Evolutionary conservation across 2,329 filamentous ascomycete species (phyloP).

Genomic region (Remersonia thermophila): DNA sequence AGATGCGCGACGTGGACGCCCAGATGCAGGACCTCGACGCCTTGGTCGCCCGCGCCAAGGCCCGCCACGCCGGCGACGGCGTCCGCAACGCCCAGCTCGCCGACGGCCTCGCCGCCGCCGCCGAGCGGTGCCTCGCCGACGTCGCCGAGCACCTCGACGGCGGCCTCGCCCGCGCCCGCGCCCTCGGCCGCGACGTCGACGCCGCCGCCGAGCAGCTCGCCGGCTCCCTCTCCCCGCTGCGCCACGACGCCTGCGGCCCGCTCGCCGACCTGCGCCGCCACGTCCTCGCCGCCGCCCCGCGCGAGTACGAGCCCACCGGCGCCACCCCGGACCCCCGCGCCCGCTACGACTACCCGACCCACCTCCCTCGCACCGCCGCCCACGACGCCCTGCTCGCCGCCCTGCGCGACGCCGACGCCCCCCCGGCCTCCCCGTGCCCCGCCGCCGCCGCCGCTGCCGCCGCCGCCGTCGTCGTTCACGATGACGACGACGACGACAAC

Average conservation of each 20-base stretch:
- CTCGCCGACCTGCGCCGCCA: constrained; percentile 58
- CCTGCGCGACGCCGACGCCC: constrained; percentile 26
- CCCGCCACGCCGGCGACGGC: constrained; percentile 70
- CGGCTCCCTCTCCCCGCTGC: constrained; percentile 49
- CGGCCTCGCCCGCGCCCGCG: constrained; percentile 54
- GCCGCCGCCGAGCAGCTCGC: constrained; percentile 45
- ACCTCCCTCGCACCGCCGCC: constrained; percentile 59
- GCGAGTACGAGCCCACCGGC: constrained; percentile 77
- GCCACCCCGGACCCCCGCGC: constrained; percentile 73
- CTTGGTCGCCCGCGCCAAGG: constrained; percentile 71
- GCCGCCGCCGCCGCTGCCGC: too few relatives aligned
- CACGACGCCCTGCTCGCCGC: constrained; percentile 33
- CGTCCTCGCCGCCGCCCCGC: constrained; percentile 51
- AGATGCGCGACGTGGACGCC: constrained; percentile 74
- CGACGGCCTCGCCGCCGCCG: constrained; percentile 50
- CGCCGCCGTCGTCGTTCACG: not conserved
- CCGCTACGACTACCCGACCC: constrained; percentile 67
- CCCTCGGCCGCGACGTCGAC: constrained; percentile 56
- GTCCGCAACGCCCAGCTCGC: constrained; percentile 55
- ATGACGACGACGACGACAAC: too few relatives aligned
- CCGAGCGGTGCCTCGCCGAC: constrained; percentile 60
- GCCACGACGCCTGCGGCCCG: constrained; percentile 50
- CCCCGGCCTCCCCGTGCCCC: too few relatives aligned
- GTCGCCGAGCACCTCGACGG: constrained; percentile 59
- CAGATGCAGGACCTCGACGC: constrained; percentile 86